phyloP scores from a whole-genome alignment of 176 grass and related monocot genomes.

The Guadua angustifolia region DNA sequence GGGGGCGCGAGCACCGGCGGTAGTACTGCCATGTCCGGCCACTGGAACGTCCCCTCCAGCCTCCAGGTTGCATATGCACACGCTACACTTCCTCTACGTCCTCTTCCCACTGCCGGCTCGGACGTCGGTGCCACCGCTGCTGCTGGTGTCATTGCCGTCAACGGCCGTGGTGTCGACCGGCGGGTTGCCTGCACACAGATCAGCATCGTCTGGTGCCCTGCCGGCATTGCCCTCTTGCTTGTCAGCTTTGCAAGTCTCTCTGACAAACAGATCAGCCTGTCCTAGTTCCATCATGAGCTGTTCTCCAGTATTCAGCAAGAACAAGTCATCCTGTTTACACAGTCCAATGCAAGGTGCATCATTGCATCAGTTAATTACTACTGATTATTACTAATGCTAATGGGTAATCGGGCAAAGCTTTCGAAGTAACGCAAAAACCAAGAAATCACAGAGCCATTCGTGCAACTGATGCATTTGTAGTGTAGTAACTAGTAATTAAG shows the following conservation, averaged over 20 bases:
- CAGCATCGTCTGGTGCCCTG: neutral
- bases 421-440: neutral
- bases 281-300: slow-evolving; percentile 30
- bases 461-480: neutral
- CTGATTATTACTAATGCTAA: neutral
- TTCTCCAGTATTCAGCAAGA: slow-evolving; percentile 45
- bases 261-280: slow-evolving; percentile 20
- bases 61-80: slow-evolving; percentile 56
- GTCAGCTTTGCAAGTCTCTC: slow-evolving; percentile 35
- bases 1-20: neutral
- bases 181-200: neutral
- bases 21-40: slow-evolving; percentile 39
- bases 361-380: neutral
- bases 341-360: neutral
- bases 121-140: neutral
- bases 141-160: neutral
- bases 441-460: neutral
- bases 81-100: slow-evolving; percentile 48
- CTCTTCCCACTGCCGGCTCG: slow-evolving; percentile 20
- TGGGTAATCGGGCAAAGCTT: neutral
- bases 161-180: neutral
- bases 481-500: neutral
- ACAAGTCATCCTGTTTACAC: slow-evolving; percentile 59
- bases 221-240: slow-evolving; percentile 10
- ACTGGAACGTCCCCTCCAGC: slow-evolving; percentile 55